A percentile compares a stretch with the other conserved stretches of the same genome.
phyloP scores from a whole-genome alignment of 2,329 filamentous ascomycete species.

The Fusarium verticillioides region DNA sequence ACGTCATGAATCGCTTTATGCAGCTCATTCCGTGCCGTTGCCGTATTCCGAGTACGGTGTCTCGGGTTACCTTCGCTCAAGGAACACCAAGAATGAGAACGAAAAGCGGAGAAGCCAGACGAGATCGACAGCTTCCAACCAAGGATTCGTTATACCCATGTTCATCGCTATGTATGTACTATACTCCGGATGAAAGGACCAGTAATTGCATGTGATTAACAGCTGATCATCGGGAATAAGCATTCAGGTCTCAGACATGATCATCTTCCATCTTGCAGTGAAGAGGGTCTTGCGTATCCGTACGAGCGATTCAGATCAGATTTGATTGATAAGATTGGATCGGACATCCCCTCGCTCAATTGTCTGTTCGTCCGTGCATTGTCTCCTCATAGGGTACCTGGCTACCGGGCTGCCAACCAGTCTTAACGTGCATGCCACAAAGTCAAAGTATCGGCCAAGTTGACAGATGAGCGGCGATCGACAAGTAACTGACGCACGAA shows the following conservation, averaged over 20 bases:
- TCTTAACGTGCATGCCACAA: neutral
- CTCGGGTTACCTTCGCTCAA: neutral
- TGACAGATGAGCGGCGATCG: slow-evolving; percentile 1
- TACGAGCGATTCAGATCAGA: neutral
- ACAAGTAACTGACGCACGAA: neutral
- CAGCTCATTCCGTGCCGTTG: neutral
- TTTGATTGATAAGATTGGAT: slow-evolving; percentile 12
- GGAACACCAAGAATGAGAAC: neutral
- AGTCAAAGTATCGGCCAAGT: neutral
- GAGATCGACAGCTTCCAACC: neutral
- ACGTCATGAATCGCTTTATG: neutral
- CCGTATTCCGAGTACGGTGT: neutral
- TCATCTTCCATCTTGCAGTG: neutral
- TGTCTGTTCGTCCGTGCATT: neutral
- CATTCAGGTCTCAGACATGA: neutral
- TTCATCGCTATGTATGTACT: neutral
- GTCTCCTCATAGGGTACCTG: neutral
- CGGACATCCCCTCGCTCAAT: neutral
- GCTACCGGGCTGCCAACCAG: neutral
- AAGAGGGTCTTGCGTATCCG: neutral
- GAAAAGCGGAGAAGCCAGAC: slow-evolving; percentile 9
- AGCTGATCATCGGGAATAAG: neutral
- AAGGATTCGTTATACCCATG: neutral
- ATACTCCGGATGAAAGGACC: neutral
- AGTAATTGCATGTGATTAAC: neutral